Percentiles rank a stretch among this genome's conserved stretches.
phyloP scores from a whole-genome alignment of 2,329 filamentous ascomycete genomes.

The Trichoderma cornu-damae region DNA sequence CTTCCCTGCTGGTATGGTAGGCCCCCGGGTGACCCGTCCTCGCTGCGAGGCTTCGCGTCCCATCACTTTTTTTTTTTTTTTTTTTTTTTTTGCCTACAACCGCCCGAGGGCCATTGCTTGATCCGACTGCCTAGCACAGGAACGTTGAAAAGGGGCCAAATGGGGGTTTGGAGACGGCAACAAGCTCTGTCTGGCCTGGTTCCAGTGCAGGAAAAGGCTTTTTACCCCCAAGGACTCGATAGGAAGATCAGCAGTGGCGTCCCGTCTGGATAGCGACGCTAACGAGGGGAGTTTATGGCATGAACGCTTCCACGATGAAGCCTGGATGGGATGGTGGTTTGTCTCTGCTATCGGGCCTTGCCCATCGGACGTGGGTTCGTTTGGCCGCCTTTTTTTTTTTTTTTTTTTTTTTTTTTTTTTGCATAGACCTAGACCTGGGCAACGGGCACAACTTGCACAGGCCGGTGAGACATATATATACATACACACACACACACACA shows the following conservation, averaged over 20 bases:
- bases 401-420: no score
- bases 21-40: conserved; percentile 9
- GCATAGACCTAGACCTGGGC: no score
- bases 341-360: conserved; percentile 10
- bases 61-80: not conserved
- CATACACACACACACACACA: no score
- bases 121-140: not conserved
- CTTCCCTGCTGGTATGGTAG: not conserved
- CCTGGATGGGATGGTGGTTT: not conserved
- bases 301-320: conserved; percentile 3
- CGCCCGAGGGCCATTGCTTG: not conserved
- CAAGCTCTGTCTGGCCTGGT: not conserved
- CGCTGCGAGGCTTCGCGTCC: conserved; percentile 12
- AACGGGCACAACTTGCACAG: no score
- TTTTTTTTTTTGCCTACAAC: not conserved
- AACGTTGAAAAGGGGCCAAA: not conserved
- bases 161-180: not conserved
- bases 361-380: not conserved
- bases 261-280: not conserved
- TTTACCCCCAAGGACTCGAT: not conserved
- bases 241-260: conserved; percentile 15
- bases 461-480: no score
- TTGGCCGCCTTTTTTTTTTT: not conserved
- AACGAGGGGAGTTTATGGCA: not conserved
- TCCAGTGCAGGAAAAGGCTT: not conserved